Evolutionary conservation across 2,329 filamentous ascomycete genomes (phyloP).

Genomic region (Pyrenophora teres): DNA sequence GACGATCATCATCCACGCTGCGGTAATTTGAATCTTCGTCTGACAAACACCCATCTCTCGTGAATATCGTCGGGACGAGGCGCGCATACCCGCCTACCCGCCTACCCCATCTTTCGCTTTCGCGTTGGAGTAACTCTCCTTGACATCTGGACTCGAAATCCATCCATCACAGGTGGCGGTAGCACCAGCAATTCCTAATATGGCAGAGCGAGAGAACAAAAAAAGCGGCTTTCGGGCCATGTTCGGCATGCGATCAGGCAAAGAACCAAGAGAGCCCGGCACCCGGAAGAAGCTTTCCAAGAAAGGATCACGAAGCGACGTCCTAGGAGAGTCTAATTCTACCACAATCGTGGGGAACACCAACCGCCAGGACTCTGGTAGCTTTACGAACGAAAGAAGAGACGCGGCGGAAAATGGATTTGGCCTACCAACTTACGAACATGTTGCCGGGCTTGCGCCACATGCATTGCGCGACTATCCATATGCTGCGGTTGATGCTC

Average conservation of each 20-base stretch:
- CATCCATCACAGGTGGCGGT: neutral
- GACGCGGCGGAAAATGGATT: conserved; percentile 11
- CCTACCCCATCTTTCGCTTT: neutral
- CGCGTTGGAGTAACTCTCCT: neutral
- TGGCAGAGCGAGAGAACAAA: conserved; percentile 26
- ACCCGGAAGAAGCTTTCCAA: conserved; percentile 32
- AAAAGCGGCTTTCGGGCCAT: conserved; percentile 28
- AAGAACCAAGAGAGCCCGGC: conserved; percentile 19
- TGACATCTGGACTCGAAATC: neutral
- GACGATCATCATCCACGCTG: conserved; percentile 16
- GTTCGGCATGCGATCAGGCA: conserved; percentile 26
- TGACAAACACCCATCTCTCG: conserved; percentile 3
- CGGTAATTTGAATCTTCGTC: conserved; percentile 9
- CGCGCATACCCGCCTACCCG: neutral
- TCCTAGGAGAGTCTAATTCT: conserved; percentile 15
- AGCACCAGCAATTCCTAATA: conserved; percentile 6
- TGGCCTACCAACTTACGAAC: conserved; percentile 18
- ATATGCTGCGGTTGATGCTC: conserved; percentile 19
- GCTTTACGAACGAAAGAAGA: conserved; percentile 27
- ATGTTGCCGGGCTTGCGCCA: conserved; percentile 11
- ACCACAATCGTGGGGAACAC: conserved; percentile 13
- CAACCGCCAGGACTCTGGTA: conserved; percentile 31
- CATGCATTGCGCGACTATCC: conserved; percentile 23
- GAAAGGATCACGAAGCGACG: conserved; percentile 23
- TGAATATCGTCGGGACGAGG: conserved; percentile 1